Base-by-base conservation (phyloP, 164 flowering plant genomes). In the Echeveria elegans region DNA sequence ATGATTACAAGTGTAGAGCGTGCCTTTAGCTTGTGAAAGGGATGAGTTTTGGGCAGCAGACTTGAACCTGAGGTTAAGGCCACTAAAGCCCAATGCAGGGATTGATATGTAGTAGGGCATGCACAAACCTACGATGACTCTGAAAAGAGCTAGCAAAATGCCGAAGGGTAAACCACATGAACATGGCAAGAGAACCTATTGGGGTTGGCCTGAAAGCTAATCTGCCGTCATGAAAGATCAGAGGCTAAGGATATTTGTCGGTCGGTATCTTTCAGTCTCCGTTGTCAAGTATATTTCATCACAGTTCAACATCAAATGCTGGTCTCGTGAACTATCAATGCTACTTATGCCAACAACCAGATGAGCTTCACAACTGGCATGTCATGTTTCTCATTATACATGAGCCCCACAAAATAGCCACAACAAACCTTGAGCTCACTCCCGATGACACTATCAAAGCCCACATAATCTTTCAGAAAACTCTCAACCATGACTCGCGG, bases 201-300 rank as follows among this genome's bases (percentile, higher is more conserved):
- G 98, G 96, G 3, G 96, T 89, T 2, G 98, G 98, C 12, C 83
- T 65, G 73, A 92, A 87, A 6, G 95, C 96, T 12, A 92, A 79
- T 56, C 96, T 81, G 10, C 98, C 98, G 77, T 92, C 98, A 69
- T 92, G 98, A 65, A 92, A 92, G 1, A 92, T 72, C 0, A 92
- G 69, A 7, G 94, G 92, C 67, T 86, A 89, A 40, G 94, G 96
- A 75, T 89, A 88, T 62, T 77, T 83, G 19, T 83, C 76, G 59
- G 85, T 84, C 69, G 88, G 89, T 76, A 52, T 84, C 90, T 69
- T 78, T 84, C 71, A 14, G 18, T 11, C 61, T 56, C 61, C 4
- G 32, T 56, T 56, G 61, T 56, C 61, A 56, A 26, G 32, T 56
- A 56, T 56, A 56, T 3, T 19, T 56, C 61, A 28, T 28, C 32